Percentiles rank a stretch among this genome's conserved stretches.
Evolutionary conservation across 257 asterid genomes (phyloP).

Genomic region (Nicotiana attenuata): DNA sequence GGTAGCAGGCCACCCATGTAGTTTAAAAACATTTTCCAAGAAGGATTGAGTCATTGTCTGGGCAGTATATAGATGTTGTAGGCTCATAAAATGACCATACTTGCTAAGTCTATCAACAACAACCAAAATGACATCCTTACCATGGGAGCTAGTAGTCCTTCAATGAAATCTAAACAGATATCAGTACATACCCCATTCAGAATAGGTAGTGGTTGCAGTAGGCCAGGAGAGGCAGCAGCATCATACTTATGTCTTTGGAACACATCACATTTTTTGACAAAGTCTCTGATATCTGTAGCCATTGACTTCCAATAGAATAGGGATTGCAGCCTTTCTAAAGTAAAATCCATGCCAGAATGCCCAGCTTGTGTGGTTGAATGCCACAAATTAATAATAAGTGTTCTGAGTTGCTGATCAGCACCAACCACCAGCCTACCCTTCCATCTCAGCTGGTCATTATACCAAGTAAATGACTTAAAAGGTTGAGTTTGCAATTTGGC

Average conservation of each 20-base stretch:
- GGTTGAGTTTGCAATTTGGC: too few relatives aligned
- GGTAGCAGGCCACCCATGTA: not conserved
- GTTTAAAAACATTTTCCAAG: not conserved
- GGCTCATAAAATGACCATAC: too few relatives aligned
- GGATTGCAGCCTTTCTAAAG: too few relatives aligned
- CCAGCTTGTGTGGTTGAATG: too few relatives aligned
- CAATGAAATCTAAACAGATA: not conserved
- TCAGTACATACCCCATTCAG: not conserved
- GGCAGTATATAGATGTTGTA: not conserved
- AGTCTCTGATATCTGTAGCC: not conserved
- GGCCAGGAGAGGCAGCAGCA: rapidly evolving
- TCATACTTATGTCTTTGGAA: not conserved
- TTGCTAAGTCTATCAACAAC: too few relatives aligned
- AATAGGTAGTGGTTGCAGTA: not conserved
- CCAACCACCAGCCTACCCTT: too few relatives aligned
- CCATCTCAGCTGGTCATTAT: too few relatives aligned
- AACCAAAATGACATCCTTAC: not conserved
- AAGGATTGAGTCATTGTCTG: not conserved
- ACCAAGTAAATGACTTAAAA: too few relatives aligned
- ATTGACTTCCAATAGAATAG: not conserved
- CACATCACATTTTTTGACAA: not conserved
- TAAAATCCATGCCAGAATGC: too few relatives aligned
- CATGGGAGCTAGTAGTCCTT: not conserved
- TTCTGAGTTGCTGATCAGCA: too few relatives aligned
- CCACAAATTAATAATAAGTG: too few relatives aligned